Evolutionary conservation across 2,329 filamentous ascomycete species (phyloP), one percentile per base, ranked within the genome.

Genomic region (Camillea tinctor): DNA sequence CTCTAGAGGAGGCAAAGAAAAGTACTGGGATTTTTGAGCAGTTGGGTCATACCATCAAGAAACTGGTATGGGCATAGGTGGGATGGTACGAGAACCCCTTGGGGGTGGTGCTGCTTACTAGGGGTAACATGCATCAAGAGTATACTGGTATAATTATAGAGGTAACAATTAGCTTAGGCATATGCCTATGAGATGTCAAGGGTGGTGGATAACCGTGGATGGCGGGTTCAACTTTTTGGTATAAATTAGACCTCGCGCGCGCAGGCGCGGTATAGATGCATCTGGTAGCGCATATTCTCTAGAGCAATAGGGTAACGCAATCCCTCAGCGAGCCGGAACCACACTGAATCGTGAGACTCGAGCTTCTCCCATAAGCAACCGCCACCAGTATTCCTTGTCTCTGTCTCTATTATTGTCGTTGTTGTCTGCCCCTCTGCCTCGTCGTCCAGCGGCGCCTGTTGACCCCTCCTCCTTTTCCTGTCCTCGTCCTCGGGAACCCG

Each of bases 271-370:
- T 97, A 98, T 17, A 97, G 72, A 78, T 97, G 93, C 68, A 97
- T 81, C 75, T 98, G 94, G 75, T 94, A 97, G 52, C 93, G 87
- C 93, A 97, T 97, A 72, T 97, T 92, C 78, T 98, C 94, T 71
- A 98, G 77, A 55, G 88, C 84, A 68, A 97, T 92, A 7, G 93
- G 90, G 76, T 97, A 98, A 49, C 81, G 80, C 65, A 97, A 75
- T 17, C 75, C 78, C 1, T 85, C 81, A 13, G 84, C 80, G 40
- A 97, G 76, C 50, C 94, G 85, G 76, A 94, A 97, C 94, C 94
- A 98, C 57, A 85, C 78, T 2, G 91, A 93, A 53, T 96, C 92
- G 62, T 93, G 83, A 21, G 86, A 86, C 57, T 90, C 80, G 2
- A 96, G 60, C 74, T 90, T 92, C 66, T 88, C 84, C 94, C 94